Base-by-base conservation (phyloP, 2,329 filamentous ascomycete genomes). In the Dryadomyces quercus-mongolicae region DNA sequence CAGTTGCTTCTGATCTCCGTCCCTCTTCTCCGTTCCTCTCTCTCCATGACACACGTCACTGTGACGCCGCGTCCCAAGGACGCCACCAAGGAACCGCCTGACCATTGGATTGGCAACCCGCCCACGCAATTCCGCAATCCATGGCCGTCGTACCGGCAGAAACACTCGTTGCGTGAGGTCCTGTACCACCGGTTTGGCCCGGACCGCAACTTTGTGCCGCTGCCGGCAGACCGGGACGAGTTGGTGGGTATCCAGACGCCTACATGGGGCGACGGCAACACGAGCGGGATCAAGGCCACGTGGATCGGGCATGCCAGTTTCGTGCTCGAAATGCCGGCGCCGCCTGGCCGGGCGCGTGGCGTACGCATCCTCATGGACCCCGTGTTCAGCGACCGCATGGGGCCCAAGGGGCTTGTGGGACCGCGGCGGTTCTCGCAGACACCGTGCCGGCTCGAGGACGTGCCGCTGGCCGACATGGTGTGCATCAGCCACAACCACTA, bases 241-340 rank as follows among this genome's bases (percentile, higher is more conserved):
- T 47, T 57, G 1, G 55, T 57, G 3, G 2, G 40, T 5, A 49
- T 55, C 42, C 45, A 51, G 43, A 48, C 18, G 3, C 55, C 55
- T 4, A 43, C 55, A 53, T 57, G 55, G 55, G 53, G 50, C 7
- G 43, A 18, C 1, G 50, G 25, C 2, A 12, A 16, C 10, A 21
- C 49, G 25, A 8, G 43, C 6, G 47, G 51, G 5, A 50, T 48
- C 25, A 55, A 55, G 13, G 87, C 90, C 42, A 96, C 91, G 44
- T 96, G 92, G 92, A 80, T 96, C 4, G 92, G 92, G 34, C 92
- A 96, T 67, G 90, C 91, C 4, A 95, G 89, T 71, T 95, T 89
- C 71, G 90, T 88, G 62, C 81, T 94, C 61, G 92, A 96, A 67
- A 95, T 38, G 5, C 22, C 38, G 20, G 10, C 40, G 21, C n/a